Base-by-base conservation (phyloP, 371 early-diverging fungal species). In the Mortierella sp. region DNA sequence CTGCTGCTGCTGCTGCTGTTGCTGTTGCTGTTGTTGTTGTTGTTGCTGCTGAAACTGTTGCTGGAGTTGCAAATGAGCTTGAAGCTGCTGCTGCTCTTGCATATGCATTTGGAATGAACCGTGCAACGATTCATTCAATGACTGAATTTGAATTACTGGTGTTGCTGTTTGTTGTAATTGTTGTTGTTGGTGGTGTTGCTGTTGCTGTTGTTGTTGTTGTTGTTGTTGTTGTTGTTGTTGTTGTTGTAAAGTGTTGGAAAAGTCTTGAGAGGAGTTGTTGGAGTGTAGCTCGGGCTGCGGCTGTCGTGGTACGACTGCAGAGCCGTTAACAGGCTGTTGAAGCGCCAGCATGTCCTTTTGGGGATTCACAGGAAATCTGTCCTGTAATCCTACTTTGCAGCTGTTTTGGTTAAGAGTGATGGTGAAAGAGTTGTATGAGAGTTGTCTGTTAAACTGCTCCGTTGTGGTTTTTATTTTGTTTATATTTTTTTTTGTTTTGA, bases 91-190 rank as follows among this genome's bases (percentile, higher is more conserved):
- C 59, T 72, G 75, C 16, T 70, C 72, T 28, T 72, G 75, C 30
- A 72, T 40, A 43, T 65, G 69, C 66, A 75, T 59, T 37, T 68
- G 69, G 28, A 75, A 72, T 22, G 64, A 66, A 61, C 37, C 47
- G 9, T 55, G 66, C 28, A 66, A 45, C 22, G 68, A 68, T 10
- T 72, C 72, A 58, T 75, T 68, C 64, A 80, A n/a, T 16, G 69
- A 57, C 54, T 80, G 75, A 69, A 80, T 72, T 32, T 80, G 75
- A 66, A 80, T 80, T 39, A 64, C 35, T 0, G 75, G 75, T 5
- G 73, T 51, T 18, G 60, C 37, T 55, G 37, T 10, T 18, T 73
- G 73, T 30, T 65, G 77, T 49, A 64, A 66, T 20, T 43, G 66
- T 16, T 60, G 72, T 37, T 70, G 69, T 2, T 64, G 61, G 11